These are phyloP conservation scores for Stellera chamaejasme DNA, from an alignment of 345 rosid species.

Conservation along the genomic window DNA sequence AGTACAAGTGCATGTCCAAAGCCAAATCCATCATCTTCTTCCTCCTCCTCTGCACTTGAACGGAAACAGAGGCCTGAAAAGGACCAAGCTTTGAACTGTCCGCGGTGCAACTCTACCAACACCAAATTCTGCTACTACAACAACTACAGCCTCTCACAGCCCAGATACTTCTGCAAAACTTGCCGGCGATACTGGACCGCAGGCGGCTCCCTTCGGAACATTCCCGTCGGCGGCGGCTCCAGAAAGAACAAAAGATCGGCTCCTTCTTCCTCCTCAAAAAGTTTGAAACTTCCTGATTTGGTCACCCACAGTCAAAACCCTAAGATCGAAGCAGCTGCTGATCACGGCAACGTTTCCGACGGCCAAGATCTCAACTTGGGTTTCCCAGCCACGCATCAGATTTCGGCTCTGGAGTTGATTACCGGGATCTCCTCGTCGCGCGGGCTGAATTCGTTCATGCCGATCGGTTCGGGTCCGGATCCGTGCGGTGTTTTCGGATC, in stretches of 20 bases:
- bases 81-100: conserved; percentile 85
- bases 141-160: conserved; percentile 97
- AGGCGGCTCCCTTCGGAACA: conserved; percentile 91
- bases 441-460: conserved; percentile 61
- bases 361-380: conserved; percentile 82
- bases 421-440: conserved; percentile 45
- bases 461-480: conserved; percentile 47
- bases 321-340: conserved; percentile 19
- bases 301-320: conserved; percentile 47
- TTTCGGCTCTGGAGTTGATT: conserved; percentile 67
- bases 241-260: conserved; percentile 91
- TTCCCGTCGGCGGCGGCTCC: conserved; percentile 98
- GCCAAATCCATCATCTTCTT: conserved; percentile 10
- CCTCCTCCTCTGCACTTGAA: conserved; percentile 33
- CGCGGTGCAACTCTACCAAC: conserved; percentile 91
- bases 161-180: conserved; percentile 93
- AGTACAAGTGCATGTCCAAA: conserved; percentile 51
- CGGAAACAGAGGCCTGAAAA: conserved; percentile 70
- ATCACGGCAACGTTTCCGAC: conserved; percentile 13
- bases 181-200: conserved; percentile 99
- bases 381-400: conserved; percentile 40
- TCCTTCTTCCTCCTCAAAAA: conserved; percentile 22
- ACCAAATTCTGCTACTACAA: conserved; percentile 98
- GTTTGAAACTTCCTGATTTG: conserved; percentile 53
- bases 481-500: conserved; percentile 37